These are phyloP conservation scores for Leucoagaricus sp. DNA, from an alignment of 1,284 basidiomycete species.

Conservation along the genomic window DNA sequence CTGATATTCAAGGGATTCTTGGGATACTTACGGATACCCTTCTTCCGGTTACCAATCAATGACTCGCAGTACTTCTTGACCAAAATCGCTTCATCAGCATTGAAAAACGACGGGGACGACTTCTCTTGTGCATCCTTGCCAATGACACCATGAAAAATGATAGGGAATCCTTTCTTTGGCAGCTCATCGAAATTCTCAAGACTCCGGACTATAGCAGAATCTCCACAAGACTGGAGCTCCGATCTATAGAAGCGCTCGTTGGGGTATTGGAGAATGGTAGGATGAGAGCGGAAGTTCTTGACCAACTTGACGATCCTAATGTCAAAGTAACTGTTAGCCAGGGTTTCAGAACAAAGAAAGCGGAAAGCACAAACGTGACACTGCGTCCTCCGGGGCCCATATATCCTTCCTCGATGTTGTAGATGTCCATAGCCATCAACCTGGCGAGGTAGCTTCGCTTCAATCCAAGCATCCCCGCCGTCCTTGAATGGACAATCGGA, in stretches of 20 bases:
- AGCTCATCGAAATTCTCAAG: conserved; percentile 42
- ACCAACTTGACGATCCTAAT: conserved; percentile 59
- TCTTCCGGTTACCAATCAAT: conserved; percentile 30
- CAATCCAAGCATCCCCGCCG: conserved; percentile 48
- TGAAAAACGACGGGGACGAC: conserved; percentile 63
- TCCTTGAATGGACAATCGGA: conserved; percentile 49
- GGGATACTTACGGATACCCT: conserved; percentile 40
- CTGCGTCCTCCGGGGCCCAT: conserved; percentile 24
- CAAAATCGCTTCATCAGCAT: conserved; percentile 50
- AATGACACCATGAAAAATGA: conserved; percentile 57
- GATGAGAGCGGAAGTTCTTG: conserved; percentile 63
- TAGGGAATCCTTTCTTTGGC: conserved; percentile 49
- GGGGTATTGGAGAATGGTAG: conserved; percentile 53
- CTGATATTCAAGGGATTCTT: too few species aligned
- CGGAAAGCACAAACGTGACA: conserved; percentile 39
- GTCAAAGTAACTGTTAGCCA: neutral
- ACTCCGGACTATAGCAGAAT: conserved; percentile 39
- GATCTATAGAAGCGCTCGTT: conserved; percentile 57
- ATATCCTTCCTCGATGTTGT: conserved; percentile 31
- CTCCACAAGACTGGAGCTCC: conserved; percentile 50
- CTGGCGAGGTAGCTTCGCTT: conserved; percentile 51
- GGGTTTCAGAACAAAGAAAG: neutral
- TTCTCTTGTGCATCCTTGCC: conserved; percentile 59
- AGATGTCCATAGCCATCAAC: conserved; percentile 49
- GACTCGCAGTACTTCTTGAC: conserved; percentile 48